phyloP scores from a whole-genome alignment of 1,284 basidiomycete genomes.

The Stereum hirsutum region DNA sequence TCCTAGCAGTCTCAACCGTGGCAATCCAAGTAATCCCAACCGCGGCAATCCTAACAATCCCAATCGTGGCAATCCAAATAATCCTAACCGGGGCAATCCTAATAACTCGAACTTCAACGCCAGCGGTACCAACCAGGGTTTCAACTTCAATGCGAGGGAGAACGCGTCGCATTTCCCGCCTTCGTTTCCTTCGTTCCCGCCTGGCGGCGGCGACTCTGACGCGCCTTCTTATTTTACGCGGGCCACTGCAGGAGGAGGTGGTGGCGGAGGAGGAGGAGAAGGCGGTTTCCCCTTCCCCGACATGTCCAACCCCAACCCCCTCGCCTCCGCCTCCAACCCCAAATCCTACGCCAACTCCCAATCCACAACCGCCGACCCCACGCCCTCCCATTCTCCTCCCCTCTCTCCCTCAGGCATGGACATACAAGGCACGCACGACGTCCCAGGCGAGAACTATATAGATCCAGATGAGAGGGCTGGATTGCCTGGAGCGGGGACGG shows the following conservation, averaged over 20 bases:
- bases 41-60: background rate
- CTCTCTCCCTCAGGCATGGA: too few relatives aligned
- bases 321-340: background rate
- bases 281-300: too few relatives aligned
- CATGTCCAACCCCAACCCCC: background rate
- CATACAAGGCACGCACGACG: conserved; percentile 8
- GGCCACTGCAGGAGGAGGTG: too few relatives aligned
- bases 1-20: background rate
- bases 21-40: background rate
- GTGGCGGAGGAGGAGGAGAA: too few relatives aligned
- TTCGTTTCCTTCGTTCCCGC: background rate
- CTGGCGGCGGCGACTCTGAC: too few relatives aligned
- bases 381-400: background rate
- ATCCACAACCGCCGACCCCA: conserved; percentile 1
- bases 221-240: too few relatives aligned
- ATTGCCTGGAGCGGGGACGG: conserved; percentile 14
- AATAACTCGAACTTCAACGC: background rate
- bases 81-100: too few relatives aligned
- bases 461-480: conserved; percentile 23
- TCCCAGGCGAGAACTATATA: conserved; percentile 22
- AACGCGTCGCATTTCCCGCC: background rate
- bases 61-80: too few relatives aligned
- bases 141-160: background rate
- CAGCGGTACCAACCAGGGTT: background rate
- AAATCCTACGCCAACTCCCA: conserved; percentile 1